These are phyloP conservation scores for Pestalotiopsis fici DNA, from an alignment of 2,329 filamentous ascomycete genomes.

Conservation along the genomic window DNA sequence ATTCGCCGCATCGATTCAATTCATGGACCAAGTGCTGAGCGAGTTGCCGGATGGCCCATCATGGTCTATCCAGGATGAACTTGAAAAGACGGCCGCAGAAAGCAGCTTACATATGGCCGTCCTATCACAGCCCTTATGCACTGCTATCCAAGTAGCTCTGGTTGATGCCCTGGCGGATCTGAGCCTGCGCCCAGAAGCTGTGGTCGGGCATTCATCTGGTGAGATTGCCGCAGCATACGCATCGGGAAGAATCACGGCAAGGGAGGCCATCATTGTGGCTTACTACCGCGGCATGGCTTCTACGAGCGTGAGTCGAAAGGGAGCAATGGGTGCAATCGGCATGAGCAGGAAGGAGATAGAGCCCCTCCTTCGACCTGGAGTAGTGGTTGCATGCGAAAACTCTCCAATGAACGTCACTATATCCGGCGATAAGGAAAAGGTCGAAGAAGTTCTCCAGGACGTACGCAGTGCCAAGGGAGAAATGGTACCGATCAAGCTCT, in stretches of 20 bases:
- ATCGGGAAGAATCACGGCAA: background rate
- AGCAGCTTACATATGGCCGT: background rate
- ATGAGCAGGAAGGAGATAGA: background rate
- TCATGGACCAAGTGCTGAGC: background rate
- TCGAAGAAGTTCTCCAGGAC: background rate
- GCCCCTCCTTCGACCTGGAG: background rate
- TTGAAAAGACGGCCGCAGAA: background rate
- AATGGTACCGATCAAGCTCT: background rate
- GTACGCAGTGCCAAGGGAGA: background rate
- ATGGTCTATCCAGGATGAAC: background rate
- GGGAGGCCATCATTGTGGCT: background rate
- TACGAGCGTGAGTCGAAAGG: background rate
- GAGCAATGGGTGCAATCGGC: background rate
- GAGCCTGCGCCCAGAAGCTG: constrained; percentile 24
- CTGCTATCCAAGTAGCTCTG: constrained; percentile 41
- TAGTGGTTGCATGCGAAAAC: background rate
- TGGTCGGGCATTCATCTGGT: constrained; percentile 35
- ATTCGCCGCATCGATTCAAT: background rate
- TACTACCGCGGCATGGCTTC: background rate
- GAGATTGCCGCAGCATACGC: constrained; percentile 37
- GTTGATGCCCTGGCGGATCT: constrained; percentile 30
- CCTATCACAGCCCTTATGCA: constrained; percentile 37
- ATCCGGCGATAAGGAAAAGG: background rate
- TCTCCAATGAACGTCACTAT: background rate
- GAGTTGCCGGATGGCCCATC: background rate